These are phyloP conservation scores for Puccinia novopanici DNA, from an alignment of 1,284 basidiomycete species.

Conservation along the genomic window DNA sequence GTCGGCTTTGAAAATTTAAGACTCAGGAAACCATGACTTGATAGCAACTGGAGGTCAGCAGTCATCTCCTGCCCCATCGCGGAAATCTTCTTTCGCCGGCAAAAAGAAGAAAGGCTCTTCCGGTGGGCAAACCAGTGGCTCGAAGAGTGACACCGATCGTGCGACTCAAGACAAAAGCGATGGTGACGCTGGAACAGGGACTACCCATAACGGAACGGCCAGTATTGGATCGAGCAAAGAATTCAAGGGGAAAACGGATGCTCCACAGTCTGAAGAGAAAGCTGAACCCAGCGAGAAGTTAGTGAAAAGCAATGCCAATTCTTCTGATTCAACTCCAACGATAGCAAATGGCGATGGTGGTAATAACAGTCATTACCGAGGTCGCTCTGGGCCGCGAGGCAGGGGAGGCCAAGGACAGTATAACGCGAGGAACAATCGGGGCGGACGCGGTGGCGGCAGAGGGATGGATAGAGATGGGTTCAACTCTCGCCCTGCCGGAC, in stretches of 20 bases:
- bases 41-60: neutral
- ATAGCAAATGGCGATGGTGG: slow-evolving; percentile 5
- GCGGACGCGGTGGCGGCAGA: slow-evolving; percentile 25
- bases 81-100: slow-evolving; percentile 40
- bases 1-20: neutral
- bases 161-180: slow-evolving; percentile 23
- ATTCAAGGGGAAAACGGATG: slow-evolving; percentile 5
- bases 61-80: slow-evolving; percentile 22
- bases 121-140: neutral
- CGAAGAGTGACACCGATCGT: slow-evolving; percentile 37
- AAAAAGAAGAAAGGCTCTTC: slow-evolving; percentile 38
- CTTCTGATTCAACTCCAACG: slow-evolving; percentile 6
- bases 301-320: neutral
- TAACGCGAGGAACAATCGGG: slow-evolving; percentile 18
- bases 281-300: slow-evolving; percentile 12
- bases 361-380: slow-evolving; percentile 16
- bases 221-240: neutral
- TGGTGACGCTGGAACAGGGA: neutral
- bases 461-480: slow-evolving; percentile 27
- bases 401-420: slow-evolving; percentile 31
- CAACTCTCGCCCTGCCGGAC: slow-evolving; percentile 35
- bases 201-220: neutral
- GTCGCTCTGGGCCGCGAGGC: slow-evolving; percentile 22
- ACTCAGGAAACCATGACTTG: slow-evolving; percentile 5
- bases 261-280: neutral